These are phyloP conservation scores for Parasarocladium wereldwijsianum DNA, from an alignment of 2,329 filamentous ascomycete genomes.

Conservation along the genomic window DNA sequence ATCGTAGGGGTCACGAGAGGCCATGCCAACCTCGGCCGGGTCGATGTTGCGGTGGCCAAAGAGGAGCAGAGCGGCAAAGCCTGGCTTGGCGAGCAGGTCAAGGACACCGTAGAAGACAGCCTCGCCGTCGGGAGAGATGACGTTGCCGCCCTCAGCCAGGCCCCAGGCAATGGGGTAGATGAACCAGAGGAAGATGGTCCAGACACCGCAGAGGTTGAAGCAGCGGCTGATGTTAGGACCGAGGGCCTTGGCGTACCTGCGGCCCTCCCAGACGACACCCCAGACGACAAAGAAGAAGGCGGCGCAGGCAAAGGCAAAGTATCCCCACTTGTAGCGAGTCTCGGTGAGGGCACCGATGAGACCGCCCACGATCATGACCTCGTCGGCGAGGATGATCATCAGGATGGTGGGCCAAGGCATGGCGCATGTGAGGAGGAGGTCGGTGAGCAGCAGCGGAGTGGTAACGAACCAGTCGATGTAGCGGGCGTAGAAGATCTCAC, in stretches of 20 bases:
- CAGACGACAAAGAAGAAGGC: conserved; percentile 30
- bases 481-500: conserved; percentile 41
- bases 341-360: conserved; percentile 29
- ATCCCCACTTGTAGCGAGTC: conserved; percentile 42
- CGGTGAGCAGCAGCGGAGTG: conserved; percentile 46
- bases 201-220: conserved; percentile 40
- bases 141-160: conserved; percentile 35
- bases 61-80: conserved; percentile 45
- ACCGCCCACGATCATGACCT: conserved; percentile 31
- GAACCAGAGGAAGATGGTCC: conserved; percentile 41
- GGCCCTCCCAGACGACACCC: conserved; percentile 24
- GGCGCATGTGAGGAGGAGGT: conserved; percentile 45
- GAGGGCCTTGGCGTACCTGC: conserved; percentile 34
- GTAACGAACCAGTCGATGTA: conserved; percentile 43
- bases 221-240: conserved; percentile 36
- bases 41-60: conserved; percentile 49
- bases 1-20: conserved; percentile 13
- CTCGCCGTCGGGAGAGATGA: conserved; percentile 46
- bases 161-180: conserved; percentile 39
- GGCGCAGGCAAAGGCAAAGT: conserved; percentile 33
- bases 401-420: conserved; percentile 37
- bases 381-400: conserved; percentile 30
- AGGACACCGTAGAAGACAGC: conserved; percentile 55
- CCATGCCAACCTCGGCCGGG: conserved; percentile 37
- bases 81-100: conserved; percentile 49